Conservation (phyloP, 2,329 filamentous ascomycete genomes). For the Trichoderma sp. region DNA sequence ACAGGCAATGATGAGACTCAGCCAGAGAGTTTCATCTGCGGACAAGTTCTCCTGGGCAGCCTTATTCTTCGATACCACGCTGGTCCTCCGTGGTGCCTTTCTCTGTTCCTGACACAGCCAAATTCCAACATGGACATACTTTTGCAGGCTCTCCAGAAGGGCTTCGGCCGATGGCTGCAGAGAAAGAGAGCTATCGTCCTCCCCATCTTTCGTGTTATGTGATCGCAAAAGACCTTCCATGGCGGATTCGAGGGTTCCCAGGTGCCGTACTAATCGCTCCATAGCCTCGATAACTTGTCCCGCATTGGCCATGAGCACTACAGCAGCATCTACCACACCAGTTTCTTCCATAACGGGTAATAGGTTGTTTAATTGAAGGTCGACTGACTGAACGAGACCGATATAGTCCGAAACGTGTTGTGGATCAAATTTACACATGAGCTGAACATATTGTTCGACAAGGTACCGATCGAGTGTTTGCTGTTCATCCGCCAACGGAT, state of each 20-base stretch:
- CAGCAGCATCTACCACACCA: constrained; percentile 88
- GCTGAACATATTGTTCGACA: constrained; percentile 79
- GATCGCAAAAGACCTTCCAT: constrained; percentile 72
- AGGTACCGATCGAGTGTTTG: constrained; percentile 57
- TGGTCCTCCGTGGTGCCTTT: constrained; percentile 55
- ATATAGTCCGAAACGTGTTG: constrained; percentile 85
- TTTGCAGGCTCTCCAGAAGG: constrained; percentile 76
- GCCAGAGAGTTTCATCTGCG: constrained; percentile 59
- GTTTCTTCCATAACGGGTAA: constrained; percentile 86
- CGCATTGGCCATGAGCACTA: constrained; percentile 86
- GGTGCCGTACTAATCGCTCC: constrained; percentile 77
- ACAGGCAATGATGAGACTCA: constrained; percentile 60
- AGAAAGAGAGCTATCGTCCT: constrained; percentile 53
- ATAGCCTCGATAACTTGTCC: constrained; percentile 83
- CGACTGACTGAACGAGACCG: constrained; percentile 70
- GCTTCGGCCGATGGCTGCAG: constrained; percentile 69
- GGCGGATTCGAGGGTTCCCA: constrained; percentile 77
- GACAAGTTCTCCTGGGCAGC: constrained; percentile 48
- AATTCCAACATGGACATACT: constrained; percentile 89
- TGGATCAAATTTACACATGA: constrained; percentile 87
- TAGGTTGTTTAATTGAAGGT: constrained; percentile 77
- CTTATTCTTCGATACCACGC: constrained; percentile 54
- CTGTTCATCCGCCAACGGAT: constrained; percentile 38
- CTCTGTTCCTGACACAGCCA: constrained; percentile 92
- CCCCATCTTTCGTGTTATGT: constrained; percentile 33